Conservation (phyloP, 139 green algal species). For the Chlamydomonas eustigma region DNA sequence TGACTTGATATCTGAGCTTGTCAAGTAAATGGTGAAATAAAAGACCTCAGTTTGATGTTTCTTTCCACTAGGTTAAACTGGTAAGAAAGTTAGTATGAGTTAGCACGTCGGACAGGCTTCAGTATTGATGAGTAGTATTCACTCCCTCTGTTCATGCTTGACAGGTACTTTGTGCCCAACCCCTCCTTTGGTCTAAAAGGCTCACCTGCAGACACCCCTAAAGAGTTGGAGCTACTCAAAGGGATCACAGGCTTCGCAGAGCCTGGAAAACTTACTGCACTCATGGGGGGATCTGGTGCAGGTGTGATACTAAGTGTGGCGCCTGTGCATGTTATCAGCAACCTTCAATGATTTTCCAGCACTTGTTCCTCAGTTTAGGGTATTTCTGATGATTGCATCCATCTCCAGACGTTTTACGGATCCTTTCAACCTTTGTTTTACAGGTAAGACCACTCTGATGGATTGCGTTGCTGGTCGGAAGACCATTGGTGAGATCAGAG, state of each 20-base stretch:
- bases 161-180: conserved; percentile 61
- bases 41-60: neutral
- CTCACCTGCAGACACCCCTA: neutral
- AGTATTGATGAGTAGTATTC: no score
- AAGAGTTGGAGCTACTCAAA: conserved; percentile 38
- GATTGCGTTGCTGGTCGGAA: conserved; percentile 74
- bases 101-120: no score
- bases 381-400: no score
- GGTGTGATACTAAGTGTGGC: no score
- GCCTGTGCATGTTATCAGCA: no score
- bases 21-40: neutral
- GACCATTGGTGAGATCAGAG: conserved; percentile 58
- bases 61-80: neutral
- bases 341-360: no score
- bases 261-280: conserved; percentile 32
- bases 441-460: conserved; percentile 24
- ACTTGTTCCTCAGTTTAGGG: no score
- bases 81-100: no score
- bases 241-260: conserved; percentile 54
- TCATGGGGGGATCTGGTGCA: conserved; percentile 55
- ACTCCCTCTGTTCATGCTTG: neutral
- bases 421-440: no score
- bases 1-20: no score
- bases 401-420: no score
- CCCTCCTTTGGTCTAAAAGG: conserved; percentile 31